Base-by-base conservation (phyloP, 495 filamentous ascomycete species). In the Penicillium odoratum region DNA sequence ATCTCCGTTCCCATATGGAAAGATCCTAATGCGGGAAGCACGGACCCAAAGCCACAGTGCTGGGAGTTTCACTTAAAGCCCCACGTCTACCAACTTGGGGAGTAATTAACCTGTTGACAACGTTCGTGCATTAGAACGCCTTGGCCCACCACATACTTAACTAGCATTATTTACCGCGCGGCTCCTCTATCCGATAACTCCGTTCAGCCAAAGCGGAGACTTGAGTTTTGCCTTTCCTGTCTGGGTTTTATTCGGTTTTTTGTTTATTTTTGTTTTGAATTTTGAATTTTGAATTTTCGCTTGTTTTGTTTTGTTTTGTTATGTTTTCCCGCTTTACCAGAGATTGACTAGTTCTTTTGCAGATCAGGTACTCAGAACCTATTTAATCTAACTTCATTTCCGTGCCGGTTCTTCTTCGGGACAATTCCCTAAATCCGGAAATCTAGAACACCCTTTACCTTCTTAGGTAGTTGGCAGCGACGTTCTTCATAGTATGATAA, bases 21-120 rank as follows among this genome's bases (percentile, higher is more conserved):
- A 55, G 48, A 47, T 62, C 55, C 68, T 63, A 71, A 67, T 47
- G 64, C 67, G 68, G 63, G 66, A 68, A 70, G 67, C 69, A 69
- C 65, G 64, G 67, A 60, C 68, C 21, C 21, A 61, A 60, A 64
- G 65, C 68, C 71, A 62, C 30, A 48, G 59, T 68, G 51, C 56
- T 65, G 72, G 68, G 64, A 60, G 66, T 71, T 71, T 68, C 71
- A 70, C 29, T 43, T 68, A 62, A 58, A 63, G 13, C 33, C 33
- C 33, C 33, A 4, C 25, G 10, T 2, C 34, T 25, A 33, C 21
- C 21, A 21, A 21, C 21, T 21, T 21, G 21, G 21, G 21, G 21
- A 21, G 21, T 21, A 21, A 21, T 21, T 21, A 21, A 21, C 21
- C 21, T 21, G 21, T 21, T 21, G 21, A 21, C 21, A 21, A 21